phyloP scores from a whole-genome alignment of 805 yeast genomes.

The Yamadazyma olivae region DNA sequence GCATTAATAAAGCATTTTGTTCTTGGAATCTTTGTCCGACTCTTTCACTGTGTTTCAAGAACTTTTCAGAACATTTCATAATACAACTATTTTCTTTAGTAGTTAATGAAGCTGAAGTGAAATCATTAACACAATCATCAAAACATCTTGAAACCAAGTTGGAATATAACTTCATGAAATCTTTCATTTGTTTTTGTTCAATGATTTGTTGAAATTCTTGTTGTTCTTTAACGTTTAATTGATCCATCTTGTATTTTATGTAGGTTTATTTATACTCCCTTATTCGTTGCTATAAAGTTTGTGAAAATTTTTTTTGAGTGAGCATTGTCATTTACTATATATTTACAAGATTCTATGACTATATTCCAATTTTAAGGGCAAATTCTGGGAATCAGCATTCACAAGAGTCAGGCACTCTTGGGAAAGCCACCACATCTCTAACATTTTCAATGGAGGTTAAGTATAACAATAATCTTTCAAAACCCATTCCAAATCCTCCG shows the following conservation, averaged over 20 bases:
- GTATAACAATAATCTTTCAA: slow-evolving; percentile 79
- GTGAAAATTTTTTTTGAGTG: slow-evolving; percentile 7
- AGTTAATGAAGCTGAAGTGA: slow-evolving; percentile 87
- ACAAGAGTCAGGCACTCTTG: slow-evolving; percentile 56
- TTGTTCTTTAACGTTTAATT: slow-evolving; percentile 91
- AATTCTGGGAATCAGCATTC: slow-evolving; percentile 22
- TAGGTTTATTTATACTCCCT: too few species aligned
- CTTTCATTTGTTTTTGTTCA: slow-evolving; percentile 98
- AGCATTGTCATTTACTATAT: neutral
- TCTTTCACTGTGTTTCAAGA: slow-evolving; percentile 96
- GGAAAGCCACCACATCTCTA: slow-evolving; percentile 84
- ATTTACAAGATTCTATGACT: neutral
- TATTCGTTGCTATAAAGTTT: neutral
- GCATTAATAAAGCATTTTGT: slow-evolving; percentile 81
- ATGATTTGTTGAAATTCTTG: slow-evolving; percentile 94
- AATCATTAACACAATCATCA: slow-evolving; percentile 96
- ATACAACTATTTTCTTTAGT: slow-evolving; percentile 84
- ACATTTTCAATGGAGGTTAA: slow-evolving; percentile 74
- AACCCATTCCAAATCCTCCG: slow-evolving; percentile 97
- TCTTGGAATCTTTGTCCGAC: slow-evolving; percentile 99
- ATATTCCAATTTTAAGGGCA: neutral
- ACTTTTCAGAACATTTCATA: slow-evolving; percentile 92
- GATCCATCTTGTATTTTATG: slow-evolving; percentile 63
- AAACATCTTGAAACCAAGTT: slow-evolving; percentile 95
- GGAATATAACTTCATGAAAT: slow-evolving; percentile 95